Percentiles rank a stretch among this genome's conserved stretches.
Conservation (phyloP, 129 eudicot species). For the Ambrosia trifida region DNA sequence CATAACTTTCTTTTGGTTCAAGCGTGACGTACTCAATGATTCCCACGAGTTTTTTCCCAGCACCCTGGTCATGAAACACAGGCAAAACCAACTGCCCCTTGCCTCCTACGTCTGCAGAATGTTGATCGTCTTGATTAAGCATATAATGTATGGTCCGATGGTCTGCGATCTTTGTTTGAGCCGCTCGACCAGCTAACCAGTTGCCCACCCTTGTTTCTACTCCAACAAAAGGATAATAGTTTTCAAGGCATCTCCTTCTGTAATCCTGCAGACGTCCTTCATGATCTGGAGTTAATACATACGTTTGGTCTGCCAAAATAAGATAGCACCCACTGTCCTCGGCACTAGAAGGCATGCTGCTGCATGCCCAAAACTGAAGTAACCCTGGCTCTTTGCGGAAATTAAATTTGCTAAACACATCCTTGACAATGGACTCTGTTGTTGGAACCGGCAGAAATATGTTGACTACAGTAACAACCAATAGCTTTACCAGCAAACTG, state of each 20-base stretch:
- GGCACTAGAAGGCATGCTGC: background rate
- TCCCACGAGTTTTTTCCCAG: background rate
- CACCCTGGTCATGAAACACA: background rate
- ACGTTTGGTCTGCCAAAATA: background rate
- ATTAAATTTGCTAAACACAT: background rate
- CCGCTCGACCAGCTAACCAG: conserved; percentile 16
- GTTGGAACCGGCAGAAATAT: background rate
- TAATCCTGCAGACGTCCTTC: background rate
- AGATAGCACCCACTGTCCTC: background rate
- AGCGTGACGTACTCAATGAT: conserved; percentile 4
- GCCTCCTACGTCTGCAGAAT: background rate
- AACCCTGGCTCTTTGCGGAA: background rate
- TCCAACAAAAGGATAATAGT: background rate
- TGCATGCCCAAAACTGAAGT: conserved; percentile 11
- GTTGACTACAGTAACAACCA: background rate
- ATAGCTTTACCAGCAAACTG: too few relatives aligned
- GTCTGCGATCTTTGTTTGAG: conserved; percentile 10
- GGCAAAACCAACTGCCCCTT: conserved; percentile 9
- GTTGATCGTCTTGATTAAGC: background rate
- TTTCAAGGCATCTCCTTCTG: background rate
- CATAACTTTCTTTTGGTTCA: background rate
- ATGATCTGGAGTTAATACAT: background rate
- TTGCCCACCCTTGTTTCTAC: background rate
- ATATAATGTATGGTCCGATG: background rate
- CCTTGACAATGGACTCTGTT: background rate